Evolutionary conservation across 345 rosid genomes (phyloP), one percentile per base, ranked within the genome.

Genomic region (Euclidium syriacum): DNA sequence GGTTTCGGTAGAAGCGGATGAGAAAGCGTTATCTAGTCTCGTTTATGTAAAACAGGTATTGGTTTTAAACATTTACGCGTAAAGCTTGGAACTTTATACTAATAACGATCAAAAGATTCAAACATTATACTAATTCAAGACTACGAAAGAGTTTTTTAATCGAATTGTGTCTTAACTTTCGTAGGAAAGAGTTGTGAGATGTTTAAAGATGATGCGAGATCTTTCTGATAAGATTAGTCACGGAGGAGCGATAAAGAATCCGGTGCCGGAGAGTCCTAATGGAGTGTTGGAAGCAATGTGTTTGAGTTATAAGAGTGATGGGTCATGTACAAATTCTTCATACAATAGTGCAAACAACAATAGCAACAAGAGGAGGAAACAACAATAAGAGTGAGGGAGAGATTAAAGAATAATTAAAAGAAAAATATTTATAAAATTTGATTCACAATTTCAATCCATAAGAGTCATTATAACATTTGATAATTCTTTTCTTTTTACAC

Each of bases 251-350:
- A n/a, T n/a, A n/a, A n/a, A n/a, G n/a, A n/a, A n/a, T n/a, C n/a
- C n/a, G n/a, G 53, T 74, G 70, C 84, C 83, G 0, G 77, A 70
- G 20, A 78, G 81, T 64, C 87, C 90, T 25, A 73, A 51, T 65
- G 86, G 90, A 62, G 90, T 84, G 52, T 46, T 84, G 75, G 90
- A 81, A 50, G 80, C 78, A 22, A 71, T 69, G 47, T 77, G 84
- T 64, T 73, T 79, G 78, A 84, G 89, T 84, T 78, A 74, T 64
- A 73, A 68, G 67, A 81, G 73, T 70, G 84, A 84, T 59, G 80
- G 68, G 64, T 73, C 84, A 67, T 81, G 78, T 78, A 71, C 78
- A 64, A 76, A 74, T 65, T 75, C 82, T 61, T 65, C 82, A 15
- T 71, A 65, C 29, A 41, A n/a, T 24, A 64, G 50, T 56, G 70